Percentiles rank a stretch among this genome's conserved stretches.
These are phyloP conservation scores for Citrus unshiu DNA, from an alignment of 345 rosid genomes.

Conservation along the genomic window DNA sequence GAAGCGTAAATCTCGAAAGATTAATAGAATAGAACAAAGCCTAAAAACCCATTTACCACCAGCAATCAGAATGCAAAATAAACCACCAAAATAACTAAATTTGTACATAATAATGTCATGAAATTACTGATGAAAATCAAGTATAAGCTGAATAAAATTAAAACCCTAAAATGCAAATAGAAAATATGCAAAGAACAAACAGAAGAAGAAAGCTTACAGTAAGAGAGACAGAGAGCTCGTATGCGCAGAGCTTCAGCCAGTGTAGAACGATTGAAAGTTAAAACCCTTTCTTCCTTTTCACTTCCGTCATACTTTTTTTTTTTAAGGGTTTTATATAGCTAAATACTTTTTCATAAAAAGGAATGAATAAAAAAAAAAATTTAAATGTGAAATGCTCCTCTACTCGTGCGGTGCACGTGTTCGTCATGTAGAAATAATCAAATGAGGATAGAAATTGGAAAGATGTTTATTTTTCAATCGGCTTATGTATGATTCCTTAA, in stretches of 20 bases:
- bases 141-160: not conserved
- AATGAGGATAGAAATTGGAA: rapidly evolving
- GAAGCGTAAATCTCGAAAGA: not conserved
- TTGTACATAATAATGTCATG: not conserved
- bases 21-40: not conserved
- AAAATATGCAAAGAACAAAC: not conserved
- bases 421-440: too few species aligned
- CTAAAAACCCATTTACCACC: not conserved
- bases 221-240: not conserved
- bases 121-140: not conserved
- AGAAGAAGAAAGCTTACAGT: not conserved
- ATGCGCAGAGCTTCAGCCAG: not conserved
- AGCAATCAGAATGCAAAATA: not conserved
- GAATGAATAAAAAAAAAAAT: not conserved
- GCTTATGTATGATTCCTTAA: too few species aligned
- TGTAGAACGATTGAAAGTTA: not conserved
- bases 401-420: too few species aligned
- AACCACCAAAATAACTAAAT: not conserved
- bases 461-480: too few species aligned
- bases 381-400: not conserved
- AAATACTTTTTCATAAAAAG: not conserved
- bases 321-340: not conserved
- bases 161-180: not conserved
- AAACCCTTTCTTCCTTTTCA: not conserved
- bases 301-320: not conserved